Evolutionary conservation across 352 stramenopile genomes (phyloP), one percentile per base, ranked within the genome.

Genomic region (Globisporangium acanthophoron): DNA sequence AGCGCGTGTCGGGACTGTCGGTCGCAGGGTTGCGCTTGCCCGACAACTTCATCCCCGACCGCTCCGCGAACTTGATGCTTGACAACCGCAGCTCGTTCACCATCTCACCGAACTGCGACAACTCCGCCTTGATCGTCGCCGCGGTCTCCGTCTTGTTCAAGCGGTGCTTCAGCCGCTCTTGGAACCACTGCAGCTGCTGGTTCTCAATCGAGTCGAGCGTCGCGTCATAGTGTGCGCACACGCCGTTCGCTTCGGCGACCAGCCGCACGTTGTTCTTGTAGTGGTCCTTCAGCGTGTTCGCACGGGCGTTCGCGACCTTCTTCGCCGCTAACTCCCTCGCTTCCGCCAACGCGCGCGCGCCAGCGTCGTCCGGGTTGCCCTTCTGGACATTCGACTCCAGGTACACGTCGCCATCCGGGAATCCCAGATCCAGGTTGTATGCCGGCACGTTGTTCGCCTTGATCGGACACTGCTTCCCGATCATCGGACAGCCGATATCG

Each of bases 391-490:
- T 74, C 2, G 77, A 87, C 49, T 92, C 69, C 63, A 89, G 76
- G 69, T 92, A 95, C 24, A 86, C 80, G 44, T 92, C 85, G 16
- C 74, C 76, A 48, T 90, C 82, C 3, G 90, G 82, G 60, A 83
- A 93, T 13, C 90, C 90, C 33, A 93, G 76, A 49, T 96, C 85
- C 20, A 87, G 44, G 47, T 73, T 73, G 58, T 97, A 97, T 11
- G 78, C 59, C 33, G 85, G 85, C 29, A 72, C 43, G 49, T 64
- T 75, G 61, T 97, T 87, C 1, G 89, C 89, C 63, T 93, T 96
- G 54, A 97, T 83, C 12, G 89, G 89, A 63, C 89, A 97, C 56
- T 96, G 87, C 57, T 96, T 97, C 37, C 89, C 90, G 39, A 97
- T 74, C 80, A 96, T 73, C 35, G 85, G 85, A 60, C 85, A 94